Conservation (phyloP, 441 rosid species). For the Cnidoscolus chayamansa region DNA sequence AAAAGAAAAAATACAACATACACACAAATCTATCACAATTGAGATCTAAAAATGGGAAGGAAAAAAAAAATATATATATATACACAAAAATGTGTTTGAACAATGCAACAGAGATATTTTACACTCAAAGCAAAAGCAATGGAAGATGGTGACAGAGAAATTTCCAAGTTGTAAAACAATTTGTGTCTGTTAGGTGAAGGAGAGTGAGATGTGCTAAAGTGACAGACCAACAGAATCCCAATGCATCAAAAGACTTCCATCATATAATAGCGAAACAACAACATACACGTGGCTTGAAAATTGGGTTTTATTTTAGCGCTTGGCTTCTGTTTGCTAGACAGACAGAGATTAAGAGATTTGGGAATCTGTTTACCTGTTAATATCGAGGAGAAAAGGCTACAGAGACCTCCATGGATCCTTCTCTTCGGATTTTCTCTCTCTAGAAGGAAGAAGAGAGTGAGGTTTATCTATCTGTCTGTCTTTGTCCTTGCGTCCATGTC, state of each 20-base stretch:
- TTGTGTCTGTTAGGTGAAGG: constrained; percentile 36
- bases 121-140: constrained; percentile 54
- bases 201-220: constrained; percentile 34
- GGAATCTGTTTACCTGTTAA: constrained; percentile 24
- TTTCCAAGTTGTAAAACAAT: constrained; percentile 10
- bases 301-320: not conserved
- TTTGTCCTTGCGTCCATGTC: constrained; percentile 10
- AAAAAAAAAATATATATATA: not conserved
- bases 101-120: constrained; percentile 39
- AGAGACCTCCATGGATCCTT: constrained; percentile 3
- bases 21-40: constrained; percentile 22
- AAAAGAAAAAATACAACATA: not conserved
- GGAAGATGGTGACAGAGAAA: constrained; percentile 11
- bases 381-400: not conserved
- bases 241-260: constrained; percentile 2
- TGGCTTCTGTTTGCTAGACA: not conserved
- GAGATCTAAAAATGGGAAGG: constrained; percentile 22
- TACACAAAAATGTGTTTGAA: not conserved
- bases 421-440: not conserved
- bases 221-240: constrained; percentile 37
- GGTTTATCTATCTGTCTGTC: constrained; percentile 1
- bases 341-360: not conserved
- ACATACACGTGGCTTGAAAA: constrained; percentile 17
- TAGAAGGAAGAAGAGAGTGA: not conserved
- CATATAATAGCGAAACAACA: constrained; percentile 19